Evolutionary conservation across 192 early-diverging fungal genomes (phyloP).

Genomic region (Backusella morwellensis): DNA sequence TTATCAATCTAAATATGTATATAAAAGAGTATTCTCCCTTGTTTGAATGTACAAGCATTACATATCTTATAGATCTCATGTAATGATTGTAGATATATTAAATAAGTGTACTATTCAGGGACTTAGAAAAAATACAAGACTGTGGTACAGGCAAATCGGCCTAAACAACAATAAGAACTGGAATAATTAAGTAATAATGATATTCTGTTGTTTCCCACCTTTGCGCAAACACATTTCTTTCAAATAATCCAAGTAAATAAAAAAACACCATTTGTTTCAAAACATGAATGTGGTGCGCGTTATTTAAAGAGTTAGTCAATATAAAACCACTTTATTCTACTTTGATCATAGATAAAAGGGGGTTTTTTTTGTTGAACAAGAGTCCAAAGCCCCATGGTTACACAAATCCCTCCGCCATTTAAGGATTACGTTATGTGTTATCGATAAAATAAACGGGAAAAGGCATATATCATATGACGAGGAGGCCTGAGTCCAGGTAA

Average conservation of each 20-base stretch:
- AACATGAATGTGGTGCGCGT: not conserved
- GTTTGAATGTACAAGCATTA: not conserved
- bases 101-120: not conserved
- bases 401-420: not conserved
- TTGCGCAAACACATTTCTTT: not conserved
- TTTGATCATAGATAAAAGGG: not conserved
- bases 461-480: not conserved
- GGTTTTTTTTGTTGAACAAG: not conserved
- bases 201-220: not conserved
- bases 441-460: slow-evolving; percentile 3
- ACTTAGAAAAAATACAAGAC: not conserved
- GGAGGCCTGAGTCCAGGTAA: not conserved
- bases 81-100: not conserved
- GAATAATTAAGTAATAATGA: not conserved
- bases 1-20: too few species aligned
- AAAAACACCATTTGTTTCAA: not conserved
- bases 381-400: not conserved
- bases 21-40: not conserved
- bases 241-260: too few species aligned
- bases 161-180: not conserved
- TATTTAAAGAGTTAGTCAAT: not conserved
- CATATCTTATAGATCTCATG: not conserved
- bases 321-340: not conserved
- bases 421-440: not conserved
- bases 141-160: not conserved